Percentiles rank a stretch among this genome's conserved stretches.
Evolutionary conservation across 768 basidiomycete species (phyloP).

Genomic region (Naganishia friedmannii): DNA sequence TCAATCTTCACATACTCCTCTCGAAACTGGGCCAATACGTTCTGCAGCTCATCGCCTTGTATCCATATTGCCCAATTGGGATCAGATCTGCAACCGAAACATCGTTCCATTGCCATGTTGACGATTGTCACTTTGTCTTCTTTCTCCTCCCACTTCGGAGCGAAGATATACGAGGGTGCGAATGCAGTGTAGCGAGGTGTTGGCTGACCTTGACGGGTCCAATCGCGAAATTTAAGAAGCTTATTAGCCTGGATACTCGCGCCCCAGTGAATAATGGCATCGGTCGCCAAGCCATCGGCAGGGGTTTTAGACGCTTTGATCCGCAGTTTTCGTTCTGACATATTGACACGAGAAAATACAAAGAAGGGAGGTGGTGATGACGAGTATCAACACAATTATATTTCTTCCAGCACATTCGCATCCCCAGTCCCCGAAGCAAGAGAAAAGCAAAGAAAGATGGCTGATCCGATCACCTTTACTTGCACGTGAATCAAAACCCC

Average conservation of each 20-base stretch:
- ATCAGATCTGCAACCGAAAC: background rate
- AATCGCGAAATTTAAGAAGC: background rate
- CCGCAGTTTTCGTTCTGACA: no score
- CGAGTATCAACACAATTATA: no score
- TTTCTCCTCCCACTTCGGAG: background rate
- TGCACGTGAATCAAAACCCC: no score
- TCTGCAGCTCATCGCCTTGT: constrained; percentile 1
- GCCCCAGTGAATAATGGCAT: background rate
- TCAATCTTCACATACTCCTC: constrained; percentile 1
- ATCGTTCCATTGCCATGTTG: background rate
- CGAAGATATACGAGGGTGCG: background rate
- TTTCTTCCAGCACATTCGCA: no score
- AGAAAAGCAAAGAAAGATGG: no score
- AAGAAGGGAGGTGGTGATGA: no score
- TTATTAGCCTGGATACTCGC: background rate
- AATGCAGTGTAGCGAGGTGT: background rate
- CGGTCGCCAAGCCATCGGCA: background rate
- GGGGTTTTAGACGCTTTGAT: no score
- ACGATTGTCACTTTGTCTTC: background rate
- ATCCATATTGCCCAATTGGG: constrained; percentile 4
- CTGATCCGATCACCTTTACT: no score
- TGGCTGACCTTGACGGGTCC: background rate
- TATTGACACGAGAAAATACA: no score
- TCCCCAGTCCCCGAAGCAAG: no score
- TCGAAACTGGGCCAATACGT: background rate